phyloP scores from a whole-genome alignment of 768 basidiomycete species.

The Hortiboletus flavorubellus region DNA sequence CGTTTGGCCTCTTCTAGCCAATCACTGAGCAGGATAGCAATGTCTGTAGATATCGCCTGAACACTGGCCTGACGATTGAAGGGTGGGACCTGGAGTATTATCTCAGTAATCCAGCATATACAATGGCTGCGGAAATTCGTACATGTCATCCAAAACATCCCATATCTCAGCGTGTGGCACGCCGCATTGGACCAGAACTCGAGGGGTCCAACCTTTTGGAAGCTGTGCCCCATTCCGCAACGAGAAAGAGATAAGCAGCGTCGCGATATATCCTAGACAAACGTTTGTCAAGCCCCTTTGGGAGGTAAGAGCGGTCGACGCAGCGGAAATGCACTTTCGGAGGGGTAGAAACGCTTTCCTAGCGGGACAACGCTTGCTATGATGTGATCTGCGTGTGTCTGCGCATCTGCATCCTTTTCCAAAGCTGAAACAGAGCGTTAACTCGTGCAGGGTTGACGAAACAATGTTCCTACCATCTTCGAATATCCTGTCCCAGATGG shows the following conservation, averaged over 20 bases:
- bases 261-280: constrained; percentile 65
- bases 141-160: constrained; percentile 82
- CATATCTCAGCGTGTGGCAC: constrained; percentile 81
- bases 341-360: constrained; percentile 86
- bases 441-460: not conserved
- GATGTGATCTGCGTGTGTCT: constrained; percentile 58
- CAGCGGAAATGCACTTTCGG: constrained; percentile 85
- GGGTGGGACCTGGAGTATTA: constrained; percentile 59
- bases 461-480: constrained; percentile 57
- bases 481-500: constrained; percentile 88
- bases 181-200: constrained; percentile 74
- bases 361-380: constrained; percentile 64
- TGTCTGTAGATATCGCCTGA: constrained; percentile 76
- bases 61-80: constrained; percentile 81
- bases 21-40: constrained; percentile 74
- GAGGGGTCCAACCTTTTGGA: constrained; percentile 78
- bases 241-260: constrained; percentile 71
- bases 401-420: constrained; percentile 53
- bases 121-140: constrained; percentile 49
- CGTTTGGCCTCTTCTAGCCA: constrained; percentile 76
- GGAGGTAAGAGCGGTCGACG: constrained; percentile 31
- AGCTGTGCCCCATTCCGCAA: constrained; percentile 55
- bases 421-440: constrained; percentile 38
- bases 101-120: not conserved
- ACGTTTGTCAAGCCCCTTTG: not conserved